A percentile compares a stretch with the other conserved stretches of the same genome.
These are phyloP conservation scores for Xylaria castorea DNA, from an alignment of 495 filamentous ascomycete genomes.

Conservation along the genomic window DNA sequence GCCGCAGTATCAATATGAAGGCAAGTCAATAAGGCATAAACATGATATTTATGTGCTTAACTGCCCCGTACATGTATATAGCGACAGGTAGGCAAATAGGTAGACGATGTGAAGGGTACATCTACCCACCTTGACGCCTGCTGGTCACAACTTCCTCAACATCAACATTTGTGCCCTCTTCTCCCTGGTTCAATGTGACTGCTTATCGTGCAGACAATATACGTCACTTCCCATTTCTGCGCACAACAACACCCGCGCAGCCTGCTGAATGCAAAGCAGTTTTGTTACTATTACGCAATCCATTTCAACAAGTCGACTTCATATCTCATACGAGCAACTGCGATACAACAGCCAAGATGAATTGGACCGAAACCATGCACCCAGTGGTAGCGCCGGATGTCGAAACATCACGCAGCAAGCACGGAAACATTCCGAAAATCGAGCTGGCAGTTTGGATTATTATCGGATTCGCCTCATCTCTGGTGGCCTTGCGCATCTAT, in stretches of 20 bases:
- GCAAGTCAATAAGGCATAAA: not conserved
- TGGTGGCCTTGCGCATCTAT: slow-evolving; percentile 15
- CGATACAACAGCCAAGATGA: slow-evolving; percentile 9
- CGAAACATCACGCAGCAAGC: slow-evolving; percentile 11
- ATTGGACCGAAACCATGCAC: slow-evolving; percentile 5
- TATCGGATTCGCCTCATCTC: slow-evolving; percentile 2
- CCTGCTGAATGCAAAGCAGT: not conserved
- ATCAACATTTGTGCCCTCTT: not conserved
- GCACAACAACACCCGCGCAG: not conserved
- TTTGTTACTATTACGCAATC: not conserved
- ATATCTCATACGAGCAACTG: not conserved
- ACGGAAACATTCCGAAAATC: slow-evolving; percentile 19
- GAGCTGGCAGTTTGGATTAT: slow-evolving; percentile 12
- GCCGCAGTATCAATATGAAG: not conserved
- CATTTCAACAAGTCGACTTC: not conserved
- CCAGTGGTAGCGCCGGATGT: slow-evolving; percentile 21
- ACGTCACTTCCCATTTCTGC: not conserved
- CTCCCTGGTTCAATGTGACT: not conserved
- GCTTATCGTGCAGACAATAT: not conserved
- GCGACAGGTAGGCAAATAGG: not conserved
- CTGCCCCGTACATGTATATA: not conserved
- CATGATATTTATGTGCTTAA: not conserved
- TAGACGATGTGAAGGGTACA: not conserved
- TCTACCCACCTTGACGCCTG: not conserved
- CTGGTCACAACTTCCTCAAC: not conserved